Conservation (phyloP, 345 rosid species). For the Lenwebbia sp. region DNA sequence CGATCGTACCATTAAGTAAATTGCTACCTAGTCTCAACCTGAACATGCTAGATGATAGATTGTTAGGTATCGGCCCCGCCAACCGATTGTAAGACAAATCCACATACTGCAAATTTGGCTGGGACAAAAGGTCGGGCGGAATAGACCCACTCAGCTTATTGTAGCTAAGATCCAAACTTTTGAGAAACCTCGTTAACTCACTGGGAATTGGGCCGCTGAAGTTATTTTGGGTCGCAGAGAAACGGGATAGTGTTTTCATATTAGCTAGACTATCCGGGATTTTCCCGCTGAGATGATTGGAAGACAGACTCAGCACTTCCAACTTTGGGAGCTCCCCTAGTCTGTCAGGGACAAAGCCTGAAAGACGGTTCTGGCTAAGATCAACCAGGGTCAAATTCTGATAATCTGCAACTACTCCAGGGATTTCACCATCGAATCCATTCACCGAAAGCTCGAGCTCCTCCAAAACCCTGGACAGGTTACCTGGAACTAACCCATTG, state of each 20-base stretch:
- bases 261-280: conserved; percentile 34
- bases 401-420: conserved; percentile 22
- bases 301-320: conserved; percentile 37
- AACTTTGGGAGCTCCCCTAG: conserved; percentile 41
- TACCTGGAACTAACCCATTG: conserved; percentile 30
- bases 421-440: conserved; percentile 24
- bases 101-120: conserved; percentile 16
- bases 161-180: conserved; percentile 47
- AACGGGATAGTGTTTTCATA: conserved; percentile 32
- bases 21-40: conserved; percentile 73
- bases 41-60: conserved; percentile 27
- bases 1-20: conserved; percentile 20
- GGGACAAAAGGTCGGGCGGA: conserved; percentile 35
- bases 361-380: conserved; percentile 35
- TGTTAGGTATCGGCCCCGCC: conserved; percentile 33
- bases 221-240: conserved; percentile 48
- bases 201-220: conserved; percentile 40
- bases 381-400: conserved; percentile 31
- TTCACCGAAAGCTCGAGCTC: conserved; percentile 42
- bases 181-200: conserved; percentile 34
- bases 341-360: conserved; percentile 35
- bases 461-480: conserved; percentile 22
- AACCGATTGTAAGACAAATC: conserved; percentile 50
- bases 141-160: conserved; percentile 33
- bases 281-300: conserved; percentile 26